These are phyloP conservation scores for Phytopythium helicoides DNA, from an alignment of 352 stramenopile species.

Conservation along the genomic window DNA sequence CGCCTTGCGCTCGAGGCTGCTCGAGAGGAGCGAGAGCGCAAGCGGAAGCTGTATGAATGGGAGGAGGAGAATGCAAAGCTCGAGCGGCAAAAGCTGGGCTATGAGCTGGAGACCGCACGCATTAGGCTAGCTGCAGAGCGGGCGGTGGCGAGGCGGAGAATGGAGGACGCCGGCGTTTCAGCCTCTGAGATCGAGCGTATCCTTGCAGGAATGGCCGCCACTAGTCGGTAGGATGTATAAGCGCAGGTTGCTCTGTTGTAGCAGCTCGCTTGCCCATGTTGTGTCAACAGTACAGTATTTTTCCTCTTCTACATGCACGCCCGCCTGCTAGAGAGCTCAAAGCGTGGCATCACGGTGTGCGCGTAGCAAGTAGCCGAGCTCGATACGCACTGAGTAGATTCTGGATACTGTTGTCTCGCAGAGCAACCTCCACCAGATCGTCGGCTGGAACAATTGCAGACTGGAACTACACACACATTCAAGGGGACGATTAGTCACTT, in stretches of 20 bases:
- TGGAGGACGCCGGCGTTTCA: conserved; percentile 46
- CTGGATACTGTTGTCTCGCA: conserved; percentile 60
- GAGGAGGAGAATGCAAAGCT: conserved; percentile 59
- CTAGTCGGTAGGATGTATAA: neutral
- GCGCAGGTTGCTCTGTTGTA: neutral
- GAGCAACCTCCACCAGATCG: conserved; percentile 51
- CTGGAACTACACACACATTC: conserved; percentile 12
- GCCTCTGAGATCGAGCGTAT: conserved; percentile 31
- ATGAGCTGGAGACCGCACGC: conserved; percentile 50
- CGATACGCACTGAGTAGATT: conserved; percentile 62
- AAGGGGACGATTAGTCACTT: neutral
- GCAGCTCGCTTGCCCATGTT: too few relatives aligned
- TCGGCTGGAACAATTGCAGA: conserved; percentile 22
- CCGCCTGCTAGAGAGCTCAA: neutral
- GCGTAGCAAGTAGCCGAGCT: conserved; percentile 28
- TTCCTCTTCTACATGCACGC: neutral
- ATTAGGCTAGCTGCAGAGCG: conserved; percentile 51
- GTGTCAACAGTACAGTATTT: too few relatives aligned
- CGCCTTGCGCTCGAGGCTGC: conserved; percentile 46
- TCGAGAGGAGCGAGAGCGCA: conserved; percentile 63
- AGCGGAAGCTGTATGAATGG: conserved; percentile 54
- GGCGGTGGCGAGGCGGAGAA: conserved; percentile 47
- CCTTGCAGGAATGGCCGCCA: neutral
- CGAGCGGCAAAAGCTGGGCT: conserved; percentile 64
- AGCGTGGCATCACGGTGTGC: conserved; percentile 4